Conservation (phyloP, 305 asterid species). For the Fraxinus xanthoxyloides region DNA sequence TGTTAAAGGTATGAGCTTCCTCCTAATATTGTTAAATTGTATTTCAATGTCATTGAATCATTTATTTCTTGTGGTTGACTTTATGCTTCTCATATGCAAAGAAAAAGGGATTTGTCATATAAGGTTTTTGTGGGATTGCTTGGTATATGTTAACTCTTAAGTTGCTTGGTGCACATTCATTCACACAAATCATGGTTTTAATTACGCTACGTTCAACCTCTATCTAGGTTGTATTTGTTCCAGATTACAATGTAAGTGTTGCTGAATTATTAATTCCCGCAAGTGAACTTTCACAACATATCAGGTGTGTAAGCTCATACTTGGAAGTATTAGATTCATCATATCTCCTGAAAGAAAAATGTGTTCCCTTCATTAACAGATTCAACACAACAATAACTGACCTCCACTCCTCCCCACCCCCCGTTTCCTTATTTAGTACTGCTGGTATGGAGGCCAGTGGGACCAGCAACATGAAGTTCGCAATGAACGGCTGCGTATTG, state of each 20-base stretch:
- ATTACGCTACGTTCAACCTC: conserved; percentile 21
- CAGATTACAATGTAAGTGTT: conserved; percentile 88
- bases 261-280: conserved; percentile 89
- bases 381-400: background rate
- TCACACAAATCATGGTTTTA: background rate
- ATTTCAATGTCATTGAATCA: background rate
- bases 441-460: conserved; percentile 99
- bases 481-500: conserved; percentile 87
- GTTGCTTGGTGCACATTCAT: conserved; percentile 16
- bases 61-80: conserved; percentile 1
- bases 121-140: conserved; percentile 2
- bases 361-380: background rate
- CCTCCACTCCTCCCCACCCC: conserved; percentile 8
- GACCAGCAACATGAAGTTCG: conserved; percentile 95
- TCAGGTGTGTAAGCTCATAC: conserved; percentile 51
- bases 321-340: conserved; percentile 9
- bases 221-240: conserved; percentile 75
- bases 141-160: background rate
- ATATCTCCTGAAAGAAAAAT: background rate
- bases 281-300: conserved; percentile 86
- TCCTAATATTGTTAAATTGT: background rate
- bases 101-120: background rate
- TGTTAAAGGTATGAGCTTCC: conserved; percentile 58
- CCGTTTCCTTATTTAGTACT: conserved; percentile 43
- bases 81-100: conserved; percentile 2